Percentiles rank a stretch among this genome's conserved stretches.
Evolutionary conservation across 2,329 filamentous ascomycete species (phyloP).

Genomic region (Nakataea oryzae): DNA sequence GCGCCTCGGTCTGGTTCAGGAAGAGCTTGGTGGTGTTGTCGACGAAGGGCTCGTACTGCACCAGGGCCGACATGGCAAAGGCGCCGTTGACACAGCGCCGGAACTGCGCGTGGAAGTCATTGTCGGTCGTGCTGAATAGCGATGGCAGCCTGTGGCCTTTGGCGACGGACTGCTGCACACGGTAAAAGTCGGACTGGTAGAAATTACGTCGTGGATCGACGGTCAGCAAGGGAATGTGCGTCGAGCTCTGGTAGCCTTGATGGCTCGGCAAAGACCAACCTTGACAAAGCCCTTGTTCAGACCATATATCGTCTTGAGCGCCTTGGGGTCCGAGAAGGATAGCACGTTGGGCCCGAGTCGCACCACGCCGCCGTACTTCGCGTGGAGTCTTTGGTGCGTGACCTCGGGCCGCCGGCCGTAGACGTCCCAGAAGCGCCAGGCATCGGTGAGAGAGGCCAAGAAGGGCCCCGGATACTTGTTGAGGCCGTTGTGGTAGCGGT

Average conservation of each 20-base stretch:
- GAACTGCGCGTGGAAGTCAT: slow-evolving; percentile 65
- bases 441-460: slow-evolving; percentile 57
- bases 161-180: slow-evolving; percentile 63
- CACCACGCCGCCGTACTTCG: slow-evolving; percentile 63
- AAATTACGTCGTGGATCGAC: neutral
- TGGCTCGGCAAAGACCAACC: slow-evolving; percentile 29
- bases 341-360: slow-evolving; percentile 64
- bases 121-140: slow-evolving; percentile 67
- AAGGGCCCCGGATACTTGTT: slow-evolving; percentile 64
- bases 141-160: slow-evolving; percentile 59
- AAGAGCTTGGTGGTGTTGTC: slow-evolving; percentile 66
- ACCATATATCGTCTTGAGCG: slow-evolving; percentile 68
- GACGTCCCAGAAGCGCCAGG: slow-evolving; percentile 66
- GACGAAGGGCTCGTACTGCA: slow-evolving; percentile 73
- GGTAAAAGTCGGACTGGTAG: slow-evolving; percentile 64
- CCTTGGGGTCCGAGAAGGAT: slow-evolving; percentile 63
- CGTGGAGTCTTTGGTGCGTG: slow-evolving; percentile 59
- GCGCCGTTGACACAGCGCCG: slow-evolving; percentile 65
- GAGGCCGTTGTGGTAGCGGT: slow-evolving; percentile 45
- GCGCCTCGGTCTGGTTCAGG: slow-evolving; percentile 47
- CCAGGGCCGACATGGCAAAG: slow-evolving; percentile 67
- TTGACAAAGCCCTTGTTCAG: slow-evolving; percentile 74
- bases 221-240: neutral
- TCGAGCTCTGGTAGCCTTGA: neutral
- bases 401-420: slow-evolving; percentile 52